Evolutionary conservation across 768 basidiomycete species (phyloP).

Genomic region (Pulveroboletus ravenelii): DNA sequence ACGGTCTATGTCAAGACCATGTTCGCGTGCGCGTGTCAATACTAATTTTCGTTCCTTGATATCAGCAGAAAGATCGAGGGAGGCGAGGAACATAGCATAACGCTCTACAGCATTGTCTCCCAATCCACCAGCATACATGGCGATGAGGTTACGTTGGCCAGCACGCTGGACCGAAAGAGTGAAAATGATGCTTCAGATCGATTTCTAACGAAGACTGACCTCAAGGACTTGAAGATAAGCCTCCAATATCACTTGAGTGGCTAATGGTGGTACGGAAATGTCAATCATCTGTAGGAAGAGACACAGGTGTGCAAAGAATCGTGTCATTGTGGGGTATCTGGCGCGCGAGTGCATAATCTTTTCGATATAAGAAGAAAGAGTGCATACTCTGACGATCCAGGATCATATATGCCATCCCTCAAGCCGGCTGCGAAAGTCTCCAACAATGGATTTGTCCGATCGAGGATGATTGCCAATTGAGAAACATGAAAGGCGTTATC

Average conservation of each 20-base stretch:
- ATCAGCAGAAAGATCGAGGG: slow-evolving; percentile 61
- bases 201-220: slow-evolving; percentile 34
- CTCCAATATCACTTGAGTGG: slow-evolving; percentile 79
- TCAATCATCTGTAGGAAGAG: slow-evolving; percentile 85
- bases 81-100: slow-evolving; percentile 86
- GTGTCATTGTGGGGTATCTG: slow-evolving; percentile 67
- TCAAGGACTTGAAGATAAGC: slow-evolving; percentile 87
- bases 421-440: slow-evolving; percentile 62
- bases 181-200: background rate
- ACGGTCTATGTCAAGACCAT: slow-evolving; percentile 75
- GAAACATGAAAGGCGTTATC: slow-evolving; percentile 79
- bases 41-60: slow-evolving; percentile 62
- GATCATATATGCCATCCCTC: slow-evolving; percentile 44
- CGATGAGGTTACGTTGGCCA: slow-evolving; percentile 80
- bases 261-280: slow-evolving; percentile 61
- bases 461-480: slow-evolving; percentile 73
- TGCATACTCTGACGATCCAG: slow-evolving; percentile 53
- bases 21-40: slow-evolving; percentile 71
- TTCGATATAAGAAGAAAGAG: slow-evolving; percentile 1
- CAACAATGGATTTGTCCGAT: slow-evolving; percentile 62
- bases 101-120: slow-evolving; percentile 89
- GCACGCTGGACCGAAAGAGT: slow-evolving; percentile 43
- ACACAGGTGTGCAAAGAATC: slow-evolving; percentile 93
- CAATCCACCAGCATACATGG: slow-evolving; percentile 88
- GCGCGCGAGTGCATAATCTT: slow-evolving; percentile 1